phyloP scores from a whole-genome alignment of 2,329 filamentous ascomycete species.

The Monilinia aucupariae region DNA sequence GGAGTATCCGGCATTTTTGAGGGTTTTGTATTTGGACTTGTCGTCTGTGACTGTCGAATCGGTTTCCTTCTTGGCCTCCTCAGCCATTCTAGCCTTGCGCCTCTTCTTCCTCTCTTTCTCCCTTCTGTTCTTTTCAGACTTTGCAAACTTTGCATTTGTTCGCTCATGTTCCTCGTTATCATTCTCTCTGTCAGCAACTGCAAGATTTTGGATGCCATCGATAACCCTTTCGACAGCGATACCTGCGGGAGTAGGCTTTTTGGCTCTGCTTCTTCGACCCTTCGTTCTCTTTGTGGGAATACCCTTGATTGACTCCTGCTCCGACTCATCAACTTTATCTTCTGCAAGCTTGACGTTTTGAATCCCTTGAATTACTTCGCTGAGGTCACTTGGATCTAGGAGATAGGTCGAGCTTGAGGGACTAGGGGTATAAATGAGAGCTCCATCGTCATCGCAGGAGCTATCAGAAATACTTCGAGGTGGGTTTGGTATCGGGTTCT shows the following conservation, averaged over 20 bases:
- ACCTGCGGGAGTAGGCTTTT: background rate
- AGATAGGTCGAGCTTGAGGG: background rate
- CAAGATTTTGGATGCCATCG: background rate
- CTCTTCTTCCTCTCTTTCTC: background rate
- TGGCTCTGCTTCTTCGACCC: background rate
- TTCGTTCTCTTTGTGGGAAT: background rate
- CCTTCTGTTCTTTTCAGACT: background rate
- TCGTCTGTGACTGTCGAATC: background rate
- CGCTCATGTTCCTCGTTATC: background rate
- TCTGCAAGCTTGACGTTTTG: background rate
- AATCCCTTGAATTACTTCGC: background rate
- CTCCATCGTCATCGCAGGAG: slow-evolving; percentile 4
- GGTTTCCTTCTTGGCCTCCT: background rate
- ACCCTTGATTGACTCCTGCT: background rate
- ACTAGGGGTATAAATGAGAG: slow-evolving; percentile 5
- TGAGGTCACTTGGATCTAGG: background rate
- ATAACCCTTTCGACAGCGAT: background rate
- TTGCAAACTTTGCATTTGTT: background rate
- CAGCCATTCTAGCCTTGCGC: background rate
- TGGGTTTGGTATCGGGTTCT: background rate
- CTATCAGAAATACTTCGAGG: background rate
- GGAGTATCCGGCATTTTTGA: background rate
- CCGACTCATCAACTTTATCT: background rate
- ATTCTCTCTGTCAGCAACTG: background rate
- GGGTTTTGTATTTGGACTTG: background rate